Percentiles rank a stretch among this genome's conserved stretches.
Conservation (phyloP, 2,329 filamentous ascomycete species). For the Corynespora cassiicola region DNA sequence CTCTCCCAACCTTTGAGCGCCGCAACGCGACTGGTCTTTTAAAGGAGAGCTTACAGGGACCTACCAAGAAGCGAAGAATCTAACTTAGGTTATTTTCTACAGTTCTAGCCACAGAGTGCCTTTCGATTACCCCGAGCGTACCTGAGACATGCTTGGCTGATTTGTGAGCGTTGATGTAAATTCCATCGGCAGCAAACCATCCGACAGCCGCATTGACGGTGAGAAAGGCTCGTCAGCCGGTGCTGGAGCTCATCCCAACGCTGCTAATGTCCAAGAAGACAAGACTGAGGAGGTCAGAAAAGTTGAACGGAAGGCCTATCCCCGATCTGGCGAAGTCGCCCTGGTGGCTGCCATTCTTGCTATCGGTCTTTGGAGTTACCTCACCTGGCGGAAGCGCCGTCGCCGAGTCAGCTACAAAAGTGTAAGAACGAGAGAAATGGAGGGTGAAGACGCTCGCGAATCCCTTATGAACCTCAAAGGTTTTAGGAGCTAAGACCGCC, state of each 20-base stretch:
- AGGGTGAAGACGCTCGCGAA: constrained; percentile 43
- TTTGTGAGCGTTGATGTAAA: constrained; percentile 92
- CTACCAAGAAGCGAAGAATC: constrained; percentile 89
- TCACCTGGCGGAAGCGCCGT: constrained; percentile 62
- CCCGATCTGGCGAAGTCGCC: constrained; percentile 81
- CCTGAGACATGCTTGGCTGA: constrained; percentile 91
- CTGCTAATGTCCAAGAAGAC: constrained; percentile 66
- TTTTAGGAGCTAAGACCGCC: constrained; percentile 43
- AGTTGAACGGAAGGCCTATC: constrained; percentile 85
- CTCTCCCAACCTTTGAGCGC: constrained; percentile 83
- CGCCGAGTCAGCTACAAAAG: constrained; percentile 49
- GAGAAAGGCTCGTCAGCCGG: constrained; percentile 78
- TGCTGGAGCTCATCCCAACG: constrained; percentile 73
- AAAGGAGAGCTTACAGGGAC: constrained; percentile 84
- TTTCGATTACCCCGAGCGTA: constrained; percentile 83
- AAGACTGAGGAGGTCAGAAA: constrained; percentile 74
- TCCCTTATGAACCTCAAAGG: constrained; percentile 45
- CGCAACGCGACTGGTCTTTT: constrained; percentile 88
- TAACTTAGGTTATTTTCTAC: constrained; percentile 92
- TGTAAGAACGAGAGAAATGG: no score
- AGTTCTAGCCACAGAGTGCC: constrained; percentile 98
- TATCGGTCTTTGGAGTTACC: constrained; percentile 74
- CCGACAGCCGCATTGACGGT: constrained; percentile 80
- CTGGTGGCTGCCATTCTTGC: constrained; percentile 78
- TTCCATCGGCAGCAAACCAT: constrained; percentile 78